Base-by-base conservation (phyloP, 2,329 filamentous ascomycete genomes). In the Colletotrichum musae region DNA sequence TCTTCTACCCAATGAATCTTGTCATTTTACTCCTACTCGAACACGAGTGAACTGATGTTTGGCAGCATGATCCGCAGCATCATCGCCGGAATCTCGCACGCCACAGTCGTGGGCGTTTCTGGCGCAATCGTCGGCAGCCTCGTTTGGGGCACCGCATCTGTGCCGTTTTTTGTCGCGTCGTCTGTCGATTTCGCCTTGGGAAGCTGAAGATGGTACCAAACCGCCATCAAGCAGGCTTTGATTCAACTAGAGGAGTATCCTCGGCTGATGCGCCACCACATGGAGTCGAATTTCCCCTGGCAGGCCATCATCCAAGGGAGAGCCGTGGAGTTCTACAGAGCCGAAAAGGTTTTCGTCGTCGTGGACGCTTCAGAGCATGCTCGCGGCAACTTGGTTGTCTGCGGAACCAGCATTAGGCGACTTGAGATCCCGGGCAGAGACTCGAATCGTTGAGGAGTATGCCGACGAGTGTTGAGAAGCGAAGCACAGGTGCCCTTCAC, bases 41-140 rank as follows among this genome's bases (percentile, higher is more conserved):
- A 32, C 28, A 6, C 7, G 6, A 32, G 28, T 32, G 28, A 32
- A 7, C 28, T 32, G 28, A 32, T 7, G 2, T 9, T 15, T 16
- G 12, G 28, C 13, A 74, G 73, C 24, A 75, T 75, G 73, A 70
- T 75, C 6, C 73, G 72, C n/a, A 73, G 73, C 57, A 71, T 75
- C 67, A n/a, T 74, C 1, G 68, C 73, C 15, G 73, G 73, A 7
- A 74, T 70, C 15, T 72, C 71, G 0, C 64, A 70, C 0, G 73
- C 73, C 13, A 65, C 71, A 3, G 64, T 71, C 15, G 26, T 71
- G 3, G 73, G 73, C 13, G 63, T 73, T 18, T 50, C 69, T 2
- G 59, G 67, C 16, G 61, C 67, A 2, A 58, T 74, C 43, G 58
- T 69, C 24, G 68, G 70, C 5, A 74, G 72, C 59, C 52, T 64